Evolutionary conservation across 257 asterid species (phyloP), one percentile per base, ranked within the genome.

Genomic region (Solanum pinnatisectum): DNA sequence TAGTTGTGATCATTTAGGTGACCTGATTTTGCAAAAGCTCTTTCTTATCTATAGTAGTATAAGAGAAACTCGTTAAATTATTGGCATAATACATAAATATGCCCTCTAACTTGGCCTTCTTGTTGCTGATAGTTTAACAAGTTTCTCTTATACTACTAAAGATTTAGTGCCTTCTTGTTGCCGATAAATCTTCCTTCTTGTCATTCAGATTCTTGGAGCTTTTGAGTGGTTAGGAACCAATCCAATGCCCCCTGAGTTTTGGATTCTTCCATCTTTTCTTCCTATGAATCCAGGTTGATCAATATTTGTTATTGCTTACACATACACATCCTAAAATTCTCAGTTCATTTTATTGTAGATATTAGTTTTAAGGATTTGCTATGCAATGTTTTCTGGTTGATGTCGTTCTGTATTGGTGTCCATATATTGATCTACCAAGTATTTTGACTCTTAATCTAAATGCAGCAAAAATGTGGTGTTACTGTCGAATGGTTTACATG

Each of bases 381-480:
- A 20, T 22, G 46, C 30, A 4, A 36, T 60, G 3, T 23, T n/a
- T 63, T 63, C 15, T 63, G 71, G 71, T 23, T 63, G 32, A 23
- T 63, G 5, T 11, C 1, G 5, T 63, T 63, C 14, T 63, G 32
- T 23, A n/a, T 23, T 23, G n/a, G 14, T 63, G 70, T 63, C 14
- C 14, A 23, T 63, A 63, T 23, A 74, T 74, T 35, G 10, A 37
- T 74, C 30, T 74, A 10, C 83, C 32, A 2, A 4, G 11, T 46
- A 6, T 84, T 37, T 81, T 59, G 32, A 74, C 4, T 72, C 16
- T 15, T 44, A 84, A 10, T 9, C 10, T 15, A 71, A 87, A 89
- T 89, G 93, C 92, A 94, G 98, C 95, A 36, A 94, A 94, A 52
- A 93, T 93, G 98, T 93, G 95, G 96, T 94, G 98, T 93, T 93